Base-by-base conservation (phyloP, 2,329 filamentous ascomycete species). In the Pestalotiopsis sp. region DNA sequence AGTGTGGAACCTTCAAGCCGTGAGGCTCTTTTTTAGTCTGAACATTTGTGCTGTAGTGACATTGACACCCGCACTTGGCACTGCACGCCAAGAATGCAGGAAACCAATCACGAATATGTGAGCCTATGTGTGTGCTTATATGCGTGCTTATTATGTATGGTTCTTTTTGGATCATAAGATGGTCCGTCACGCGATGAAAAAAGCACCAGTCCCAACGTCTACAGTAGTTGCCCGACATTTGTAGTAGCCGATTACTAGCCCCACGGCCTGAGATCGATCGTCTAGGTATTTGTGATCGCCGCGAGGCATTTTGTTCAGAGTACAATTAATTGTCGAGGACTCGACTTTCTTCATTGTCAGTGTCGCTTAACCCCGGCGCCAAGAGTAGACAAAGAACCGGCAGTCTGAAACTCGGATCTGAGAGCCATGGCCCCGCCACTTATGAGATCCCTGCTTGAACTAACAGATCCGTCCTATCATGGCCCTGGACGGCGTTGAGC, bases 351-450 rank as follows among this genome's bases (percentile, higher is more conserved):
- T 9, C 45, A 52, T 52, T 52, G 9, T 52, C 20, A 5, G 17
- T n/a, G n/a, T 38, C 31, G 31, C 36, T 62, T 62, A 20, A 36
- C 5, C 27, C 14, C 1, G 12, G n/a, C 25, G 27, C 31, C 27
- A 62, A 62, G 59, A 38, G 31, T 36, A 36, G 59, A 20, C 31
- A 62, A 62, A 38, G 59, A 36, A 62, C 59, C n/a, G 31, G n/a
- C 13, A 14, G 27, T 62, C 9, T 62, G 59, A 62, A 40, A 62
- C 59, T 36, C 59, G 59, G n/a, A 62, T 36, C 36, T 4, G 25
- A 31, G n/a, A 40, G 25, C 17, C 17, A 27, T 5, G 31, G n/a
- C 5, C 27, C 36, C 27, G n/a, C 27, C 57, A n/a, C 23, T 23
- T 27, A 9, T 12, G 7, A 36, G 59, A 40, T 62, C 59, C 59